Conservation (phyloP, 2,329 filamentous ascomycete species). For the Paracorniculantispora psalliotae region DNA sequence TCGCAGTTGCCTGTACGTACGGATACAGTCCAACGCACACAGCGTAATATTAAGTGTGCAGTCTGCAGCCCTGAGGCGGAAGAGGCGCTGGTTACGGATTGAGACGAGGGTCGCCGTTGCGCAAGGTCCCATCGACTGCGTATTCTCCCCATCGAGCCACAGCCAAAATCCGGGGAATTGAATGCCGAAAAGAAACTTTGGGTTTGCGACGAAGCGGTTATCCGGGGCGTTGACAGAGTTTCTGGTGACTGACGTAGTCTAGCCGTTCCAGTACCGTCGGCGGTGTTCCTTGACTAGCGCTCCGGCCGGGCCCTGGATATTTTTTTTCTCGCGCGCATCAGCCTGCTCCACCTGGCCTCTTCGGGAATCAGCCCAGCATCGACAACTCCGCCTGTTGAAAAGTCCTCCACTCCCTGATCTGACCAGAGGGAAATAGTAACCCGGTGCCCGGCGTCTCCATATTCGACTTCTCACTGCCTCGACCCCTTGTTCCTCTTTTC, state of each 20-base stretch:
- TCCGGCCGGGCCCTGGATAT: constrained; percentile 3
- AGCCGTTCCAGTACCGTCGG: constrained; percentile 1
- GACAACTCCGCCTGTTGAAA: background rate
- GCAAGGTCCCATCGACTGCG: no score
- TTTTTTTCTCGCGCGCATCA: constrained; percentile 8
- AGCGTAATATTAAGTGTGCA: no score
- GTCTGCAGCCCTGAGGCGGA: no score
- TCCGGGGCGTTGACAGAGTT: no score
- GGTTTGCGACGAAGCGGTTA: no score
- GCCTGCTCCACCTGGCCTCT: constrained; percentile 7
- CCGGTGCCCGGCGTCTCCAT: background rate
- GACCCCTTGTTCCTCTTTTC: background rate
- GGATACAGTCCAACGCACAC: no score
- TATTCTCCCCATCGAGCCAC: no score
- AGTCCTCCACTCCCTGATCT: background rate
- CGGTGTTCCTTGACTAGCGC: background rate
- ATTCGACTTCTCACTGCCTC: background rate
- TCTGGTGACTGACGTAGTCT: background rate
- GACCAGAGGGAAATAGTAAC: background rate
- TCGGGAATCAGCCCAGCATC: constrained; percentile 7
- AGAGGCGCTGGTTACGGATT: no score
- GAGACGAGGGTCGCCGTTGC: no score
- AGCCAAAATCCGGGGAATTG: no score
- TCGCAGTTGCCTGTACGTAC: background rate
- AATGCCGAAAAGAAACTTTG: no score